phyloP scores from a whole-genome alignment of 345 rosid species.

The Diplotaxis tenuifolia region DNA sequence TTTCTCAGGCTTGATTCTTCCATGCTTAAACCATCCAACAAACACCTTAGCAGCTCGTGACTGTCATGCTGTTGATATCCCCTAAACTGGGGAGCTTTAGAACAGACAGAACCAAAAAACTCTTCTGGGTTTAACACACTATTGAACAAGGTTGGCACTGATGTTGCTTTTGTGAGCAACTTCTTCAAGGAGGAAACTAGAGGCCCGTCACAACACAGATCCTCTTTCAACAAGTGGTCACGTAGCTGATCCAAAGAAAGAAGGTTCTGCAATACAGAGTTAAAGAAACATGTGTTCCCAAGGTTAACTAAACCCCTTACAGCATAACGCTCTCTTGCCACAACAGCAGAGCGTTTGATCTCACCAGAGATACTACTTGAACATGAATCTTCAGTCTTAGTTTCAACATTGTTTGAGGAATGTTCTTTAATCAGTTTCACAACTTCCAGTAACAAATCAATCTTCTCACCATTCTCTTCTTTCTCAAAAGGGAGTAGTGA shows the following conservation, averaged over 20 bases:
- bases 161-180: conserved; percentile 57
- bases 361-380: conserved; percentile 49
- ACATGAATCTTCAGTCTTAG: conserved; percentile 11
- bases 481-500: conserved; percentile 62
- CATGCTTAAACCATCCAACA: conserved; percentile 70
- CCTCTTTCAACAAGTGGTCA: conserved; percentile 51
- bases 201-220: conserved; percentile 47
- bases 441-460: conserved; percentile 48
- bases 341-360: conserved; percentile 30
- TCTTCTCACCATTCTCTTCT: conserved; percentile 57
- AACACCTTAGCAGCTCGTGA: conserved; percentile 81
- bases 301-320: conserved; percentile 87
- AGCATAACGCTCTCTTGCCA: conserved; percentile 42
- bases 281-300: conserved; percentile 95
- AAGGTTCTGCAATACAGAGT: conserved; percentile 89
- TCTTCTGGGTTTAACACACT: conserved; percentile 66
- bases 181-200: conserved; percentile 64
- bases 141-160: conserved; percentile 45
- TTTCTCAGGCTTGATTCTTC: conserved; percentile 63
- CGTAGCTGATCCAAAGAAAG: conserved; percentile 61
- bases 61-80: conserved; percentile 96
- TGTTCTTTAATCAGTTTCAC: conserved; percentile 59
- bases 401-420: not conserved
- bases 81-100: conserved; percentile 84
- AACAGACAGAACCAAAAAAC: conserved; percentile 58